Evolutionary conservation across 1,284 basidiomycete genomes (phyloP).

Genomic region (Apiotrichum siamense): DNA sequence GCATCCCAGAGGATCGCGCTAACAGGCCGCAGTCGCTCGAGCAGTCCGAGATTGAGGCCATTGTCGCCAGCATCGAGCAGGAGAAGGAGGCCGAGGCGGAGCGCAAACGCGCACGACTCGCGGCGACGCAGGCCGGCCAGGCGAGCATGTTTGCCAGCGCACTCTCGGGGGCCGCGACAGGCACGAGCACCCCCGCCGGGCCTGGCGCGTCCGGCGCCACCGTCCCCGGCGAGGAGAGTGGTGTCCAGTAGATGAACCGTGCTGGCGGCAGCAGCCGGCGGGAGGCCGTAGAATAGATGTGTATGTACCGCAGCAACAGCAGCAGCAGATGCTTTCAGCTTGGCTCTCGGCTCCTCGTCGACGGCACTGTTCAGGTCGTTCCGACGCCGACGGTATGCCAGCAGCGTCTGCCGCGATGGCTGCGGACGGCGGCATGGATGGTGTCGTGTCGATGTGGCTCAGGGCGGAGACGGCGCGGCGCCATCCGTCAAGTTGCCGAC

Average conservation of each 20-base stretch:
- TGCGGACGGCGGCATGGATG: too few relatives aligned
- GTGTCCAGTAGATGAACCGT: constrained; percentile 35
- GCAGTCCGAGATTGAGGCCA: constrained; percentile 76
- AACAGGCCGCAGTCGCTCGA: constrained; percentile 82
- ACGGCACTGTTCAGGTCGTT: too few relatives aligned
- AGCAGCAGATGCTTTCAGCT: too few relatives aligned
- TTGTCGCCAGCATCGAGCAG: constrained; percentile 83
- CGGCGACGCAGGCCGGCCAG: constrained; percentile 56
- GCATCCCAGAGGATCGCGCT: constrained; percentile 1
- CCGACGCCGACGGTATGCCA: too few relatives aligned
- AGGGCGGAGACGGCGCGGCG: too few relatives aligned
- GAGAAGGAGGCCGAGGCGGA: constrained; percentile 97
- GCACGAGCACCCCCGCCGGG: constrained; percentile 20
- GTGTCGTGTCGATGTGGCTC: too few relatives aligned
- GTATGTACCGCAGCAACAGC: constrained; percentile 2
- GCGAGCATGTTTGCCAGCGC: constrained; percentile 38
- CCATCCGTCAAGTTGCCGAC: too few relatives aligned
- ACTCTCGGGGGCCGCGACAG: constrained; percentile 21
- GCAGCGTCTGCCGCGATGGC: too few relatives aligned
- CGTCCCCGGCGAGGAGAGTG: constrained; percentile 36
- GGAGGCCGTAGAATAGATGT: background rate
- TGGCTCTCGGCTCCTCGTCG: too few relatives aligned
- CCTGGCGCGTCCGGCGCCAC: constrained; percentile 22
- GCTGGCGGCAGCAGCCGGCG: too few relatives aligned
- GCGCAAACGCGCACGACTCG: constrained; percentile 67